phyloP scores from a whole-genome alignment of 1,284 basidiomycete species.

The Moesziomyces sp. region DNA sequence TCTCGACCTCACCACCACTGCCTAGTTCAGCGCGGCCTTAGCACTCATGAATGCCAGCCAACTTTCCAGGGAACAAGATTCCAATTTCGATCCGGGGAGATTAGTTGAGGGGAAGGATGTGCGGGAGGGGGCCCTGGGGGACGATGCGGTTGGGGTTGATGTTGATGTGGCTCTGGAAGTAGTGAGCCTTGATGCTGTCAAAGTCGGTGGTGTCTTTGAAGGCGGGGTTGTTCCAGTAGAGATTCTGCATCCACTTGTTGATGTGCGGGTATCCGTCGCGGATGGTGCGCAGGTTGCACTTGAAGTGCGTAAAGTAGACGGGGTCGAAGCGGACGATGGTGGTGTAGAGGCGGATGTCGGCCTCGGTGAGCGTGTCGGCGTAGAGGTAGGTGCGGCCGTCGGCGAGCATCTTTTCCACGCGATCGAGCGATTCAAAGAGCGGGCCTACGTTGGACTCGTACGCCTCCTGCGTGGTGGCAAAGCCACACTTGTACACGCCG shows the following conservation, averaged over 20 bases:
- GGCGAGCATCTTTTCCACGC: conserved; percentile 79
- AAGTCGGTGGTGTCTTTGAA: conserved; percentile 90
- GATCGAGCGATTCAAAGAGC: conserved; percentile 80
- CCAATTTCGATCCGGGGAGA: too few relatives aligned
- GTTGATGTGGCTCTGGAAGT: conserved; percentile 63
- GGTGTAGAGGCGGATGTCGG: conserved; percentile 85
- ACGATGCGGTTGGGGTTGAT: conserved; percentile 65
- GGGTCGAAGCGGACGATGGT: conserved; percentile 85
- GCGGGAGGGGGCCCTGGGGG: conserved; percentile 58
- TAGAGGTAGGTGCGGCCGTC: conserved; percentile 83
- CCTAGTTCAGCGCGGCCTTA: too few relatives aligned
- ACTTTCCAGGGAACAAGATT: too few relatives aligned
- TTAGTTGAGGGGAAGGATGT: conserved; percentile 55
- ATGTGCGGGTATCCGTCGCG: conserved; percentile 58
- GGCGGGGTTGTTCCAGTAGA: conserved; percentile 90
- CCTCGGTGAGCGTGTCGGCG: conserved; percentile 85
- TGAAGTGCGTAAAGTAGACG: conserved; percentile 90
- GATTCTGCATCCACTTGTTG: conserved; percentile 77
- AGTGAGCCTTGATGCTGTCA: conserved; percentile 71
- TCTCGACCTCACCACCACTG: conserved; percentile 3
- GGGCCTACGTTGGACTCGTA: conserved; percentile 79
- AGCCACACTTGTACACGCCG: conserved; percentile 84
- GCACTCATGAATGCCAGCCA: too few relatives aligned
- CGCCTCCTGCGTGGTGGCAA: conserved; percentile 82
- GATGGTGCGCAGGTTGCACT: conserved; percentile 77